Evolutionary conservation across 2,329 filamentous ascomycete genomes (phyloP).

Genomic region (Thielaviopsis populi): DNA sequence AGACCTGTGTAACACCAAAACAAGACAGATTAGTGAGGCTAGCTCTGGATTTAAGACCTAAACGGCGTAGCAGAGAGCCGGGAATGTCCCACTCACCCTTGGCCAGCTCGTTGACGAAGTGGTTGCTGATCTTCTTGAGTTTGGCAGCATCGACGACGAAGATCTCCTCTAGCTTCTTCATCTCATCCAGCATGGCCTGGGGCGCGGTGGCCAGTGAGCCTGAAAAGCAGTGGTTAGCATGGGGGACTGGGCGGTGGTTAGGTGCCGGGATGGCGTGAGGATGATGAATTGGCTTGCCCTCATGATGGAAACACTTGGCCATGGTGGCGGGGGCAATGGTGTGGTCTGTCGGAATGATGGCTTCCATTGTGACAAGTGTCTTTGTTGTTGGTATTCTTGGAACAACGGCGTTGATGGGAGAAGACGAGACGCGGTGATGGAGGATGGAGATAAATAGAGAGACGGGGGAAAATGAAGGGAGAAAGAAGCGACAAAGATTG

Average conservation of each 20-base stretch:
- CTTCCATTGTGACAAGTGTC: constrained; percentile 9
- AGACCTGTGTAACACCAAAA: constrained; percentile 9
- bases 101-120: constrained; percentile 76
- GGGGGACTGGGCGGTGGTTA: neutral
- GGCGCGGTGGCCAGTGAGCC: constrained; percentile 87
- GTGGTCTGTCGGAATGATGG: constrained; percentile 12
- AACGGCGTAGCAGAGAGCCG: neutral
- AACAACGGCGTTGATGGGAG: neutral
- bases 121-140: constrained; percentile 78
- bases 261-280: neutral
- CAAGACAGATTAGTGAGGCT: neutral
- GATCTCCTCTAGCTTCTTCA: constrained; percentile 66
- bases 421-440: neutral
- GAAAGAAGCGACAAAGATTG: neutral
- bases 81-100: constrained; percentile 47
- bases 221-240: constrained; percentile 25
- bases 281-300: constrained; percentile 12
- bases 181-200: constrained; percentile 64
- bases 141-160: constrained; percentile 67
- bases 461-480: neutral
- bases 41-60: neutral
- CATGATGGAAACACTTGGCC: constrained; percentile 16
- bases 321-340: constrained; percentile 15
- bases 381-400: neutral
- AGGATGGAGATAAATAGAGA: neutral